phyloP scores from a whole-genome alignment of 306 rosid species.

The Begonia peltatifolia region DNA sequence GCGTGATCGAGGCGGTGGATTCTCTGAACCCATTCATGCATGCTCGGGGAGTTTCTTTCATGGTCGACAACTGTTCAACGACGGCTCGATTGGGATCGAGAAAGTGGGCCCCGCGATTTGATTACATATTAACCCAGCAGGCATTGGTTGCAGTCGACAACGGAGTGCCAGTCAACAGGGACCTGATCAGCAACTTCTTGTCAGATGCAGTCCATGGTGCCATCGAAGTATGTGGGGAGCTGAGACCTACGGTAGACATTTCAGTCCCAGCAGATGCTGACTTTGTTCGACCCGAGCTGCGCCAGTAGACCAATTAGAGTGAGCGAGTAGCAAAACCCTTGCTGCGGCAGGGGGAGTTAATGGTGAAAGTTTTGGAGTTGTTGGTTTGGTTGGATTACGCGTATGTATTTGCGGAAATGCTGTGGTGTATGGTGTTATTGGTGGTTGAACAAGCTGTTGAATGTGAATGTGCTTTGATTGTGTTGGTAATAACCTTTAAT shows the following conservation, averaged over 20 bases:
- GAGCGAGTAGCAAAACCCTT: no score
- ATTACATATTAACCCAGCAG: conserved; percentile 79
- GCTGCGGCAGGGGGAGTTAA: no score
- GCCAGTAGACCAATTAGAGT: conserved; percentile 37
- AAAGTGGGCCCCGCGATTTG: conserved; percentile 97
- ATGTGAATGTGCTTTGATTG: no score
- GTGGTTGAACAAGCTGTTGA: no score
- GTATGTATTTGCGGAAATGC: no score
- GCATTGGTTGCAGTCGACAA: conserved; percentile 87
- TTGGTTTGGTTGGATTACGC: no score
- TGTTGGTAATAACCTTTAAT: no score
- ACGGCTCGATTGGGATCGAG: conserved; percentile 98
- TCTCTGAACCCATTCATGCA: conserved; percentile 98
- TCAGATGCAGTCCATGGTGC: conserved; percentile 94
- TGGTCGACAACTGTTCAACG: conserved; percentile 97
- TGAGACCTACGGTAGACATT: conserved; percentile 89
- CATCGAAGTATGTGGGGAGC: conserved; percentile 71
- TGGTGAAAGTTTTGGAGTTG: no score
- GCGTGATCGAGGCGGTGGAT: conserved; percentile 89
- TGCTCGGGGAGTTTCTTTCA: conserved; percentile 97
- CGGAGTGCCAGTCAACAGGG: conserved; percentile 48
- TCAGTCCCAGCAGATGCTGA: conserved; percentile 85
- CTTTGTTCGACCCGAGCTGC: conserved; percentile 93
- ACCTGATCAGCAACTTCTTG: conserved; percentile 81
- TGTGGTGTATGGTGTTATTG: no score